Percentiles rank a stretch among this genome's conserved stretches.
Conservation (phyloP, 2,329 filamentous ascomycete genomes). For the Fusarium sp. region DNA sequence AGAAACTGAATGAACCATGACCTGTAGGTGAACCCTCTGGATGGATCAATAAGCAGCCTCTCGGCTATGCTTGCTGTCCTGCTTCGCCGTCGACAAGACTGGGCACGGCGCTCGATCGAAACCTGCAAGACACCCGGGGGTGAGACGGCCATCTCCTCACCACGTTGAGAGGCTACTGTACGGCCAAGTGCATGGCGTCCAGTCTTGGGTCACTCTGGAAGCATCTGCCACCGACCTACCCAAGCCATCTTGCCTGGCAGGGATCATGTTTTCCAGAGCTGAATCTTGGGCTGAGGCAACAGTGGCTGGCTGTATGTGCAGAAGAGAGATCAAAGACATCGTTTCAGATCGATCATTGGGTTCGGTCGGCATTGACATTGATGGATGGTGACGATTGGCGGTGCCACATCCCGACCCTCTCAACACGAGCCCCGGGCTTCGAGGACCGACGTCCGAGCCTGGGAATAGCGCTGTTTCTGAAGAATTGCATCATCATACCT, state of each 20-base stretch:
- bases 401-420: conserved; percentile 26
- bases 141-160: conserved; percentile 40
- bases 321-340: conserved; percentile 24
- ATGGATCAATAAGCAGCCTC: conserved; percentile 28
- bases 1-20: conserved; percentile 20
- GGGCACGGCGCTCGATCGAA: conserved; percentile 22
- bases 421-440: conserved; percentile 34
- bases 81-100: conserved; percentile 26
- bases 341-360: conserved; percentile 35
- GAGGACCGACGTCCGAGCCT: conserved; percentile 25
- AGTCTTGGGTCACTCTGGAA: conserved; percentile 11
- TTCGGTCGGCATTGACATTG: conserved; percentile 33
- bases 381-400: conserved; percentile 26
- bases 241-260: conserved; percentile 18
- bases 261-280: conserved; percentile 10
- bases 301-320: conserved; percentile 17
- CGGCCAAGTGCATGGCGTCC: conserved; percentile 18
- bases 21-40: conserved; percentile 21
- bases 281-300: conserved; percentile 20
- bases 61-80: conserved; percentile 44
- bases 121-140: conserved; percentile 36
- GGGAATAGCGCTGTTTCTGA: conserved; percentile 17
- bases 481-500: conserved; percentile 35
- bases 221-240: conserved; percentile 12
- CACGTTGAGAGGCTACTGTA: conserved; percentile 30